A percentile compares a stretch with the other conserved stretches of the same genome.
These are phyloP conservation scores for Fusarium coicis DNA, from an alignment of 2,329 filamentous ascomycete genomes.

Conservation along the genomic window DNA sequence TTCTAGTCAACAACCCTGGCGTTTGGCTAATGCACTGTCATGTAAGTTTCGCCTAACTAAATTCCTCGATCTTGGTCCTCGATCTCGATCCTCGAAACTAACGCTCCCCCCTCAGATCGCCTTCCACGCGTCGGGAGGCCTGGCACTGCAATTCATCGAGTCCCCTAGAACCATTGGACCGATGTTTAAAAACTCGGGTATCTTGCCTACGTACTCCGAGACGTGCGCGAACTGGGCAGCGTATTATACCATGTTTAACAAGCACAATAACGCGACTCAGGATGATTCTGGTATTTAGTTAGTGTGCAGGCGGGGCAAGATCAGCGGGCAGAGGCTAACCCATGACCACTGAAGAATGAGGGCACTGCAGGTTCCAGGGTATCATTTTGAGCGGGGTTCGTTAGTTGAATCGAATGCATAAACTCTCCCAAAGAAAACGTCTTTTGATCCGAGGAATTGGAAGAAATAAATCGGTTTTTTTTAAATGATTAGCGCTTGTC, in stretches of 20 bases:
- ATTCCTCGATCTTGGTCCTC: background rate
- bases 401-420: background rate
- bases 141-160: background rate
- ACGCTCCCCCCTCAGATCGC: background rate
- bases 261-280: constrained; percentile 12
- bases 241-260: constrained; percentile 24
- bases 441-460: background rate
- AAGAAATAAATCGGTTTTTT: background rate
- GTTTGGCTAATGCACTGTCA: constrained; percentile 5
- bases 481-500: background rate
- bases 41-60: background rate
- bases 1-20: background rate
- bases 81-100: background rate
- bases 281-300: constrained; percentile 10
- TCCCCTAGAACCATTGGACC: background rate
- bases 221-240: constrained; percentile 16
- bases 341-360: background rate
- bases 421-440: background rate
- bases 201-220: background rate
- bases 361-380: background rate
- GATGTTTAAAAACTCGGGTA: background rate
- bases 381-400: background rate
- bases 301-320: background rate
- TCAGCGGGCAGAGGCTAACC: background rate
- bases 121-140: background rate